These are phyloP conservation scores for Xerocomus minutiporus DNA, from an alignment of 1,284 basidiomycete species.

Conservation along the genomic window DNA sequence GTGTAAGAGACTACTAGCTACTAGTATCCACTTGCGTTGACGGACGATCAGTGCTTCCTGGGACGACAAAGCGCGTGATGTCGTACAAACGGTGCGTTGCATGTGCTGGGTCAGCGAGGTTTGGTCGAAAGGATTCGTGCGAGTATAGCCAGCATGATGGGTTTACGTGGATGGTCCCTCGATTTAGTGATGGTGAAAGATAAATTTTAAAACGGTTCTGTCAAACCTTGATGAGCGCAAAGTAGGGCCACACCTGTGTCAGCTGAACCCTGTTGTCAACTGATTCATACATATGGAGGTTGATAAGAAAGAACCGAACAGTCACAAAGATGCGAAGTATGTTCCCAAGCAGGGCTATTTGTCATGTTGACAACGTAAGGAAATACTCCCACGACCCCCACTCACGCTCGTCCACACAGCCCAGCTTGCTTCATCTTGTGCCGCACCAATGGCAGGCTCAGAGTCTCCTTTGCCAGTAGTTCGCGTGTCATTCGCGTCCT, in stretches of 20 bases:
- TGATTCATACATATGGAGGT: conserved; percentile 24
- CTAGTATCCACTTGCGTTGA: background rate
- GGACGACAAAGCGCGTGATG: background rate
- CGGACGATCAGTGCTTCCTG: background rate
- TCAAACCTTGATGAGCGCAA: conserved; percentile 28
- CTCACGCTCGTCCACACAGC: conserved; percentile 18
- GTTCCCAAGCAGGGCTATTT: conserved; percentile 10
- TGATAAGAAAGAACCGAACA: conserved; percentile 24
- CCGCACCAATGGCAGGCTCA: conserved; percentile 21
- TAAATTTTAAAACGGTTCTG: conserved; percentile 20
- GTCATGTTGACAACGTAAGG: too few relatives aligned
- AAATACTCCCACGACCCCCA: conserved; percentile 21
- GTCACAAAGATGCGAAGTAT: conserved; percentile 10
- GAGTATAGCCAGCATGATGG: conserved; percentile 9
- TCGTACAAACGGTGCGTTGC: conserved; percentile 2
- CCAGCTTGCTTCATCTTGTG: conserved; percentile 12
- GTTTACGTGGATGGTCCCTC: conserved; percentile 23
- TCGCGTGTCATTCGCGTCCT: conserved; percentile 64
- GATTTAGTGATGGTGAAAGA: conserved; percentile 18
- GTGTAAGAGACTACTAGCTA: background rate
- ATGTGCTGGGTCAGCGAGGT: conserved; percentile 1
- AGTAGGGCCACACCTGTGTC: conserved; percentile 14
- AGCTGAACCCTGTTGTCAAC: conserved; percentile 25
- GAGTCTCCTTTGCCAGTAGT: conserved; percentile 27
- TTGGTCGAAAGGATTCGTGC: conserved; percentile 4